Base-by-base conservation (phyloP, 2,329 filamentous ascomycete genomes). In the Scedosporium aurantiacum region DNA sequence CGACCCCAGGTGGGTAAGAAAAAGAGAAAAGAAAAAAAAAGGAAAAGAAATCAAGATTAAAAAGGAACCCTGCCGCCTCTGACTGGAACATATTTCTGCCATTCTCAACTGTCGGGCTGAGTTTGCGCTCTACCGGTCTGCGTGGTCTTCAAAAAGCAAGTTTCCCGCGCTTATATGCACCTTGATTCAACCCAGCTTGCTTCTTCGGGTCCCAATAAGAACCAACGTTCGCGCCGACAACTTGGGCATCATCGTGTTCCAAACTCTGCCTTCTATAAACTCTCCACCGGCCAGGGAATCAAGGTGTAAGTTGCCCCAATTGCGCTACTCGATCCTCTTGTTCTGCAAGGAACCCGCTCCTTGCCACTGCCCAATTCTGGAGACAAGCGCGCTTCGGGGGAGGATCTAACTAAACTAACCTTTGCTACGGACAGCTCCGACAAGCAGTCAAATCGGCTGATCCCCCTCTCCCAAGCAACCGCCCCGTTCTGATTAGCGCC, bases 371-470 rank as follows among this genome's bases (percentile, higher is more conserved):
- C n/a, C 12, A 12, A 14, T 23, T 14, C 12, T 25, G 50, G 50
- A 25, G 50, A 54, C 50, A 23, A 54, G 50, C 18, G n/a, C 12
- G 21, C 23, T 27, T 16, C 23, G 12, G 18, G 12, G 18, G 50
- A 54, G 50, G 12, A 12, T 23, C 21, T 14, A 54, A 54, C 50
- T 54, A 54, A 54, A 18, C 18, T n/a, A 54, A 54, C 12, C 18
- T 54, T 54, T 54, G 18, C 50, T 54, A 23, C 50, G 50, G 50
- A 54, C 50, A 54, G 50, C 50, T 54, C 50, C 50, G 50, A 54
- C 23, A 54, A 47, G 43, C 43, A 21, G 5, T 47, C 14, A 21
- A 23, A 54, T 54, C 50, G 50, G 18, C 50, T 54, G 50, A 54
- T 54, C 21, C 23, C 50, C 23, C 21, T 54, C 18, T 23, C 18